Base-by-base conservation (phyloP, 768 basidiomycete genomes). In the Lactarius sanguifluus region DNA sequence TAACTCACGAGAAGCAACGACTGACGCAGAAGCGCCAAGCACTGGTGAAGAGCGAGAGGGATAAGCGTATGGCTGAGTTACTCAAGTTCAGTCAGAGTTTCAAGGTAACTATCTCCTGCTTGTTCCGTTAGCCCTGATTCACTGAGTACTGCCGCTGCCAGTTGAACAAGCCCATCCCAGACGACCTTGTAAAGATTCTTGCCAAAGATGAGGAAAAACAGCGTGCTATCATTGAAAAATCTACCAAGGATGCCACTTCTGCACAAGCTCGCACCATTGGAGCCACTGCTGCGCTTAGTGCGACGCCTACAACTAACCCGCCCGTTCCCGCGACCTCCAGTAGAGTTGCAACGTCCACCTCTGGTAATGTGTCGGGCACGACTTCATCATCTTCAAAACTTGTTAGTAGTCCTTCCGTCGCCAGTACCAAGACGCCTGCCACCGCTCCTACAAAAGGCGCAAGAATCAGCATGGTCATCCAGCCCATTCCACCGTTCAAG, bases 121-220 rank as follows among this genome's bases (percentile, higher is more conserved):
- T 0, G 32, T 10, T 32, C 57, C 5, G 50, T 45, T 52, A 36
- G n/a, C 61, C 25, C 38, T 45, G 34, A 43, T 25, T 57, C 41
- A 23, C 55, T 58, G 56, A 43, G 52, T 9, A 10, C 28, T 47
- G 23, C 43, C 50, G 15, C 41, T 41, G 20, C 10, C 70, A 96
- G 93, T 85, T 96, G 59, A 96, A 96, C 75, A 91, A 94, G 75
- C 94, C 93, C 20, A 95, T 98, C 69, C 96, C 96, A 16, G 92
- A 94, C 34, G 96, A 98, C 74, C 84, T 98, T 60, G 90, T 98
- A 20, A 84, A 91, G 3, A 95, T 98, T 73, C 79, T 98, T 28
- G 90, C 96, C 50, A 98, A 97, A 78, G 93, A 96, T 73, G 92
- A 93, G 76, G 90, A 90, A 61, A 96, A 92, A 79, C 93, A 96